phyloP scores from a whole-genome alignment of 495 filamentous ascomycete genomes.

The Evernia prunastri region DNA sequence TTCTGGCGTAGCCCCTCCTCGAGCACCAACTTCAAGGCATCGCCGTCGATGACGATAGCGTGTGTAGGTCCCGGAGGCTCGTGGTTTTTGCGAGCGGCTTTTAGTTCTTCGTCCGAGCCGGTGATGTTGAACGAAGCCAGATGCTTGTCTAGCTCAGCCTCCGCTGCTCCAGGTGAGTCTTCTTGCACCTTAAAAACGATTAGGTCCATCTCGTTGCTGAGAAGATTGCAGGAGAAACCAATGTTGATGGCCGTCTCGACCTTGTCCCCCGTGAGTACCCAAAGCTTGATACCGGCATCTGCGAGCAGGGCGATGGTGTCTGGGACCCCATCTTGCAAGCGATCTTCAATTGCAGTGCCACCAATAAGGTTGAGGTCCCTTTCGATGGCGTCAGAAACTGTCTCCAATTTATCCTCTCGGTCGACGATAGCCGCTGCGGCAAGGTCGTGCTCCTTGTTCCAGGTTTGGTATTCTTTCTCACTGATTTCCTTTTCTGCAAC shows the following conservation, averaged over 20 bases:
- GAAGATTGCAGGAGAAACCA: slow-evolving; percentile 95
- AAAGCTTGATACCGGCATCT: slow-evolving; percentile 96
- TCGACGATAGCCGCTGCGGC: slow-evolving; percentile 78
- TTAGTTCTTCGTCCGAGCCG: slow-evolving; percentile 81
- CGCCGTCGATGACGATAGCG: slow-evolving; percentile 95
- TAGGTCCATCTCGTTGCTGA: slow-evolving; percentile 96
- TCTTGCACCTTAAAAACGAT: slow-evolving; percentile 84
- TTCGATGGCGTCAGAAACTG: slow-evolving; percentile 84
- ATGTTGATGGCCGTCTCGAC: slow-evolving; percentile 99
- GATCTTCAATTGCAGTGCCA: slow-evolving; percentile 96
- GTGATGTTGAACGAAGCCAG: slow-evolving; percentile 69
- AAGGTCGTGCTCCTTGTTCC: slow-evolving; percentile 80
- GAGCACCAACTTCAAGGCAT: slow-evolving; percentile 84
- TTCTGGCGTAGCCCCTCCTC: slow-evolving; percentile 76
- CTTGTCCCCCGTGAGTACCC: slow-evolving; percentile 98
- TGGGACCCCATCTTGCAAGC: slow-evolving; percentile 93
- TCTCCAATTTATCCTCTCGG: slow-evolving; percentile 90
- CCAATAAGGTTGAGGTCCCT: slow-evolving; percentile 83
- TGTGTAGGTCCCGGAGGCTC: slow-evolving; percentile 81
- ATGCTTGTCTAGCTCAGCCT: slow-evolving; percentile 64
- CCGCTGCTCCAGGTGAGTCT: slow-evolving; percentile 57
- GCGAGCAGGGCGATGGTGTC: slow-evolving; percentile 92
- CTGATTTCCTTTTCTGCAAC: slow-evolving; percentile 78
- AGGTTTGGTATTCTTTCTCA: slow-evolving; percentile 80
- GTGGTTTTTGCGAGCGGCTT: slow-evolving; percentile 71